Evolutionary conservation across 768 basidiomycete species (phyloP), one percentile per base, ranked within the genome.

Genomic region (Suillus weaverae): DNA sequence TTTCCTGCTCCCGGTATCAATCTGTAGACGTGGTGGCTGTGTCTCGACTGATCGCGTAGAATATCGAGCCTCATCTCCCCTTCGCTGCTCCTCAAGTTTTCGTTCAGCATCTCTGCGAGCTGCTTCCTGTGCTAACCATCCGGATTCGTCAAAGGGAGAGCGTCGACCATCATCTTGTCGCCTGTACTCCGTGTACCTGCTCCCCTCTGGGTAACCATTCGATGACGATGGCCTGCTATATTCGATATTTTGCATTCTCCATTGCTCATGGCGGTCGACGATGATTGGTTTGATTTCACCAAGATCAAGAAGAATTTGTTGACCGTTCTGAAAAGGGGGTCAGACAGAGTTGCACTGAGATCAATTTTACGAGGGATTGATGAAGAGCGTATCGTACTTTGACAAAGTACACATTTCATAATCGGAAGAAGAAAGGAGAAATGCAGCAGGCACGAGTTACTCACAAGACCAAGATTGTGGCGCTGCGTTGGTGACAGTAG

Each of bases 271-370:
- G 18, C 87, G 83, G 50, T 86, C 83, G 51, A 90, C 83, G 9
- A 94, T 81, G 4, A 78, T 70, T 10, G 85, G 84, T 65, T 92
- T 92, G 61, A 94, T 80, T 32, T 85, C 81, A 56, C 85, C 80
- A 38, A 94, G 84, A 67, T 81, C 81, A 65, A 85, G 83, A 53
- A 94, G 83, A 60, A 93, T 90, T 63, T 90, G 84, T 71, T 91
- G 86, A 20, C 91, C 91, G 62, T 91, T 89, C 89, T 91, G 74
- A 68, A 64, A 70, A 62, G 62, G 38, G 69, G 65, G 64, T 44
- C 26, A 57, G 60, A 65, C 61, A 74, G 67, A 64, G 60, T 46
- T 36, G 38, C 62, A 63, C 41, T 54, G 22, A 62, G 50, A 48
- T 57, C 26, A 39, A 56, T 32, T 50, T 50, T 35, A 66, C 35